phyloP scores from a whole-genome alignment of 2,329 filamentous ascomycete species.

The Ophiostoma himal-ulmi region DNA sequence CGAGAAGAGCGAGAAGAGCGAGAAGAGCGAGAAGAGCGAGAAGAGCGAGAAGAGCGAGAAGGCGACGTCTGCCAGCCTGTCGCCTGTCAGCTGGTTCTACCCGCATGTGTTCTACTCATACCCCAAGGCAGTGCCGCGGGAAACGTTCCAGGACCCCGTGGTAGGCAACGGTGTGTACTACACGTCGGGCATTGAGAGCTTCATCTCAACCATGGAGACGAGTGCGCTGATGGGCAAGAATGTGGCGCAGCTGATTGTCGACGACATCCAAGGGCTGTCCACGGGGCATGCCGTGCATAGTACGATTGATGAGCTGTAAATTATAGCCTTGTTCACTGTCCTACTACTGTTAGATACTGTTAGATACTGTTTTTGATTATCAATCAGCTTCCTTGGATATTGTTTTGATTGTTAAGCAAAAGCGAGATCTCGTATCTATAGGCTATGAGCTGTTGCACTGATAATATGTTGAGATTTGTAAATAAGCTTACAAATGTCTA shows the following conservation, averaged over 20 bases:
- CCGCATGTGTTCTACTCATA: slow-evolving; percentile 78
- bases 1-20: neutral
- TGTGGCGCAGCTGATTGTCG: slow-evolving; percentile 64
- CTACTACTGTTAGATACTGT: too few relatives aligned
- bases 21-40: neutral
- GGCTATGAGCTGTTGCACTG: too few relatives aligned
- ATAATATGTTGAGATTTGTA: too few relatives aligned
- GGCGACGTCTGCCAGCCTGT: neutral
- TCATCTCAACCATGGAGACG: slow-evolving; percentile 97
- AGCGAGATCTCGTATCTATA: too few relatives aligned
- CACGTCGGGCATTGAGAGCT: slow-evolving; percentile 76
- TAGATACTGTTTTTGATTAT: too few relatives aligned
- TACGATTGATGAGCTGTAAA: slow-evolving; percentile 12
- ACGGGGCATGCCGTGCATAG: slow-evolving; percentile 20
- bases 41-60: neutral
- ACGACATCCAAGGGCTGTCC: slow-evolving; percentile 39
- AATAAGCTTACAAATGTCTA: neutral
- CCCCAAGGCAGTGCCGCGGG: slow-evolving; percentile 74
- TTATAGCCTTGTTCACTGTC: neutral
- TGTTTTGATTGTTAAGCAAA: neutral
- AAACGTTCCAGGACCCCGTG: slow-evolving; percentile 77
- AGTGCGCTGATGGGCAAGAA: slow-evolving; percentile 87
- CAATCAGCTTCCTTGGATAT: neutral
- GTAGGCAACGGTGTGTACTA: slow-evolving; percentile 64
- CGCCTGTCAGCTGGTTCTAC: slow-evolving; percentile 66